Base-by-base conservation (phyloP, 2,329 filamentous ascomycete species). In the Clarireedia homoeocarpa region DNA sequence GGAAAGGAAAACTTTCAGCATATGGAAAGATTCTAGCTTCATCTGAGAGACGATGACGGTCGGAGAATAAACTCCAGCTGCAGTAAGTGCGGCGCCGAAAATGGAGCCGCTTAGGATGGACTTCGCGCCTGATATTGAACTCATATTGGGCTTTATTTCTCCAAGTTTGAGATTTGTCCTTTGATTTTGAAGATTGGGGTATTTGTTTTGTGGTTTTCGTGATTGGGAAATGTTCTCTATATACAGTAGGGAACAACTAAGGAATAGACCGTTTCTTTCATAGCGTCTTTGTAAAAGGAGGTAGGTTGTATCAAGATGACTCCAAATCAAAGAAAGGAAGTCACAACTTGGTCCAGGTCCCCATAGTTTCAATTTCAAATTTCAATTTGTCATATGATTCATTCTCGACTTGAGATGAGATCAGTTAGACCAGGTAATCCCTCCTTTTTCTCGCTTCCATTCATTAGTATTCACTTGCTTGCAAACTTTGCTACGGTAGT, bases 1-100 rank as follows among this genome's bases (percentile, higher is more conserved):
- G 1, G 79, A 75, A 4, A 87, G 69, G 63, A 88, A 87, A 9
- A 77, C 75, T 68, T 85, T 78, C 30, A 84, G 66, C 84, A 88
- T 87, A 66, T 84, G 82, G 69, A 79, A 86, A 65, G 84, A 77
- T 48, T 76, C 70, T 47, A 86, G 72, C 24, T 73, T 75, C 71
- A 88, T 77, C 71, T 88, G 85, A 7, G 74, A 71, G 56, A 81
- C 69, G 62, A 88, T 83, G 48, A 84, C 74, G 0, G 76, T 71
- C 0, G 84, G 84, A 39, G 78, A 72, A 63, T 80, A 79, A 55
- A 87, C 80, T 30, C 83, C 83, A 1, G 83, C 76, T 3, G 76
- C 77, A 34, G 80, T 74, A 45, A 86, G 74, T 55, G 83, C 80
- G 10, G 79, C 79, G 48, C 85, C 85, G 62, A 87, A 86, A 47